These are phyloP conservation scores for Akebia trifoliata DNA, from an alignment of 164 flowering plant genomes.

Conservation along the genomic window DNA sequence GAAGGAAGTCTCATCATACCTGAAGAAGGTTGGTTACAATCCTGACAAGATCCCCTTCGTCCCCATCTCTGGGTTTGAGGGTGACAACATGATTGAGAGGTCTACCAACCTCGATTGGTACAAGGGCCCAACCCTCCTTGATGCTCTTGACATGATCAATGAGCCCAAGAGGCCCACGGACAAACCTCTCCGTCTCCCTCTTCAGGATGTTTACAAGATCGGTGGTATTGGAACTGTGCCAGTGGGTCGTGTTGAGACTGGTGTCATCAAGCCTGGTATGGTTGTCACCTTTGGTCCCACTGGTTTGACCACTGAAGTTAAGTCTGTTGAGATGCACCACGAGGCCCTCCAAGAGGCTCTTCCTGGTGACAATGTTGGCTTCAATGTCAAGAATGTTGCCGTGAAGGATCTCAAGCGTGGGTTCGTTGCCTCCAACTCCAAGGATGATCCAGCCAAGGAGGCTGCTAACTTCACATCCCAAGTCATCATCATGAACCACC, in stretches of 20 bases:
- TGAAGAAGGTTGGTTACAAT: conserved; percentile 42
- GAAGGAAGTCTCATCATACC: conserved; percentile 42
- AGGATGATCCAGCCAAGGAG: conserved; percentile 41
- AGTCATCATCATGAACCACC: conserved; percentile 43
- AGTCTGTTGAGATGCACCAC: conserved; percentile 29
- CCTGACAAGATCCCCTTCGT: conserved; percentile 16
- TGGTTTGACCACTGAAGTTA: conserved; percentile 36
- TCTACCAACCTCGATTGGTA: conserved; percentile 42
- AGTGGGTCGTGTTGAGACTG: conserved; percentile 28
- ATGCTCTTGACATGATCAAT: conserved; percentile 31
- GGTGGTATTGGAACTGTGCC: conserved; percentile 44
- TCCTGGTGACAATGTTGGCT: conserved; percentile 9
- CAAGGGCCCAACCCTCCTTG: conserved; percentile 48
- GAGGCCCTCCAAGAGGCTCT: conserved; percentile 7
- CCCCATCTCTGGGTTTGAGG: conserved; percentile 10
- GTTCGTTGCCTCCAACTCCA: conserved; percentile 37
- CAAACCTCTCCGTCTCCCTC: conserved; percentile 29
- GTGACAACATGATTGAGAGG: conserved; percentile 25
- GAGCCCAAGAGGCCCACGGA: conserved; percentile 46
- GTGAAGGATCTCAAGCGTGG: conserved; percentile 20
- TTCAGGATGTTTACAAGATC: conserved; percentile 24
- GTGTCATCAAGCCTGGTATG: conserved; percentile 31
- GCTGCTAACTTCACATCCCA: conserved; percentile 39
- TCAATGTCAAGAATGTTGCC: conserved; percentile 11
- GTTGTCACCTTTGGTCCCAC: conserved; percentile 35